Evolutionary conservation across 2,329 filamentous ascomycete species (phyloP).

Genomic region (Bipolaris zeicola): DNA sequence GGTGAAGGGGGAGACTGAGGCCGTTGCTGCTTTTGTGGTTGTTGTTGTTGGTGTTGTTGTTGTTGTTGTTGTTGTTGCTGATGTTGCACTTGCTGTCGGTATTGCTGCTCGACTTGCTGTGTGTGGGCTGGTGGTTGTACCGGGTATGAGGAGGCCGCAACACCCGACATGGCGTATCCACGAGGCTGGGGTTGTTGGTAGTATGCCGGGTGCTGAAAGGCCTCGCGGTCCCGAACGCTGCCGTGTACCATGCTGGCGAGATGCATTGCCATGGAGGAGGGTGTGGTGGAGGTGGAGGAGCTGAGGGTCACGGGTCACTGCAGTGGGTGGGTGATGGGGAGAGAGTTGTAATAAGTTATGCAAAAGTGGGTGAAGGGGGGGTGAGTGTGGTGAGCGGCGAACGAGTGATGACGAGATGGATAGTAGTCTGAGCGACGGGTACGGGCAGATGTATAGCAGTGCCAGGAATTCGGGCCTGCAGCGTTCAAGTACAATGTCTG

Average conservation of each 20-base stretch:
- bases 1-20: slow-evolving; percentile 74
- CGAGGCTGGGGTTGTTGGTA: slow-evolving; percentile 47
- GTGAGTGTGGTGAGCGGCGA: slow-evolving; percentile 8
- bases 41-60: slow-evolving; percentile 29
- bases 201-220: slow-evolving; percentile 41
- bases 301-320: slow-evolving; percentile 36
- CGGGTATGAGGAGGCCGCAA: slow-evolving; percentile 25
- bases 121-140: slow-evolving; percentile 19
- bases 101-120: slow-evolving; percentile 47
- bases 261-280: slow-evolving; percentile 48
- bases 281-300: not conserved
- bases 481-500: slow-evolving; percentile 46
- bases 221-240: slow-evolving; percentile 49
- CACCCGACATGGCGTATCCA: slow-evolving; percentile 31
- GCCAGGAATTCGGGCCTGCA: slow-evolving; percentile 46
- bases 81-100: slow-evolving; percentile 24
- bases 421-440: slow-evolving; percentile 28
- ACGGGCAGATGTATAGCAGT: slow-evolving; percentile 34
- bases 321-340: slow-evolving; percentile 42
- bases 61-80: slow-evolving; percentile 39
- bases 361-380: slow-evolving; percentile 17
- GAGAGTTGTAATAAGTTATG: slow-evolving; percentile 5
- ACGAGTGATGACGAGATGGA: slow-evolving; percentile 32
- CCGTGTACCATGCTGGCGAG: slow-evolving; percentile 53
- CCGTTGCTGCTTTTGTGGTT: slow-evolving; percentile 33